Evolutionary conservation across 352 stramenopile genomes (phyloP).

Genomic region (Phytophthora multivora): DNA sequence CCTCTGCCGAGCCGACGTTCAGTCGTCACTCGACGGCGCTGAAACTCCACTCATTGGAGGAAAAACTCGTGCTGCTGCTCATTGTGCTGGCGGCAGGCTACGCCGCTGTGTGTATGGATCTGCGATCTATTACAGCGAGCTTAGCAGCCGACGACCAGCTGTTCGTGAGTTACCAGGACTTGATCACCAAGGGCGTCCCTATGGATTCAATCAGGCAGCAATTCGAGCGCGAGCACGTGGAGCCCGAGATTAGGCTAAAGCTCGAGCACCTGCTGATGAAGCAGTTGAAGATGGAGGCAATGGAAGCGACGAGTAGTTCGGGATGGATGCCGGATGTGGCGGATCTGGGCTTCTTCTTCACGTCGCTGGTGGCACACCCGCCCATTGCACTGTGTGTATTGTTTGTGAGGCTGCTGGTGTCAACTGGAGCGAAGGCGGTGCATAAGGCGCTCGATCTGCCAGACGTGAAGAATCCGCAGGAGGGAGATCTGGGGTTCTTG

Average conservation of each 20-base stretch:
- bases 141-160: slow-evolving; percentile 50
- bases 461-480: slow-evolving; percentile 65
- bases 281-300: slow-evolving; percentile 40
- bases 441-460: slow-evolving; percentile 55
- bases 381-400: slow-evolving; percentile 70
- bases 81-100: slow-evolving; percentile 57
- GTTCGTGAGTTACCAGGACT: slow-evolving; percentile 64
- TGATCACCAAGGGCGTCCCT: slow-evolving; percentile 62
- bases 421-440: slow-evolving; percentile 36
- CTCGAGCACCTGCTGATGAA: slow-evolving; percentile 57
- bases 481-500: slow-evolving; percentile 71
- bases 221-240: slow-evolving; percentile 72
- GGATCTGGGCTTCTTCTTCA: slow-evolving; percentile 57
- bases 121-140: slow-evolving; percentile 52
- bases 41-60: slow-evolving; percentile 52
- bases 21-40: slow-evolving; percentile 63
- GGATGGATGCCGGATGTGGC: slow-evolving; percentile 59
- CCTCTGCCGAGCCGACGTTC: slow-evolving; percentile 33
- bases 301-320: slow-evolving; percentile 18
- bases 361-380: slow-evolving; percentile 56
- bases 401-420: slow-evolving; percentile 58
- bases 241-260: slow-evolving; percentile 41
- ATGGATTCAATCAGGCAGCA: slow-evolving; percentile 72
- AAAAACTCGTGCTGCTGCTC: slow-evolving; percentile 64
- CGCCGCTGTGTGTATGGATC: slow-evolving; percentile 52